Percentiles rank a stretch among this genome's conserved stretches.
Conservation (phyloP, 306 rosid species). For the Astragalus membranaceus region DNA sequence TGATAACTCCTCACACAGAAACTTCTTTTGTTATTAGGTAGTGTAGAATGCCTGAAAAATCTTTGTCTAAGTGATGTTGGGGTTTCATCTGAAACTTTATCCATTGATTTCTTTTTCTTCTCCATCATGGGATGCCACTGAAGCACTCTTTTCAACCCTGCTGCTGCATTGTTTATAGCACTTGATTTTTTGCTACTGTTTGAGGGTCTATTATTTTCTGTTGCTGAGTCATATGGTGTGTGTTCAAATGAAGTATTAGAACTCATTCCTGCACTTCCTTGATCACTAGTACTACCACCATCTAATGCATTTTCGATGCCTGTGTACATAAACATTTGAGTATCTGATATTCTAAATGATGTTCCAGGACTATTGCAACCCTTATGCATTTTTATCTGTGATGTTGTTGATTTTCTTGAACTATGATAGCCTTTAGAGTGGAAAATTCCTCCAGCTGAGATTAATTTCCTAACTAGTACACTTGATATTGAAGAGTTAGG, state of each 20-base stretch:
- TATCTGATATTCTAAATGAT: constrained; percentile 59
- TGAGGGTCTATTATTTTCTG: constrained; percentile 32
- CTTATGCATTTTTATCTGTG: constrained; percentile 57
- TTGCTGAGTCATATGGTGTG: constrained; percentile 23
- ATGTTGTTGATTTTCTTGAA: constrained; percentile 52
- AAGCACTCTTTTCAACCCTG: constrained; percentile 43
- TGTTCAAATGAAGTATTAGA: constrained; percentile 42
- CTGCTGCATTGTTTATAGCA: constrained; percentile 47
- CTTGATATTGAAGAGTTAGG: constrained; percentile 58
- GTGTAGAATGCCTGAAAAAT: constrained; percentile 50
- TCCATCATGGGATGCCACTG: constrained; percentile 53
- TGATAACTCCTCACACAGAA: constrained; percentile 68
- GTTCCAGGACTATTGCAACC: constrained; percentile 72
- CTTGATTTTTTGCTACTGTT: constrained; percentile 36
- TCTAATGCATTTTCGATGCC: constrained; percentile 58
- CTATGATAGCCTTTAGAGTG: constrained; percentile 35
- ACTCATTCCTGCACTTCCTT: constrained; percentile 36
- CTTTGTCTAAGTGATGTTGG: constrained; percentile 64
- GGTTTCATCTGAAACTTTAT: constrained; percentile 9
- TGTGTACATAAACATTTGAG: constrained; percentile 59
- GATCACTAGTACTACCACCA: constrained; percentile 30
- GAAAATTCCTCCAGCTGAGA: constrained; percentile 71
- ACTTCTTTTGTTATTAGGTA: constrained; percentile 57
- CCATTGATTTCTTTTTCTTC: constrained; percentile 35
- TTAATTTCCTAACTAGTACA: constrained; percentile 51